These are phyloP conservation scores for Rhododendron ferrugineum DNA, from an alignment of 148 eudicot genomes.

Conservation along the genomic window DNA sequence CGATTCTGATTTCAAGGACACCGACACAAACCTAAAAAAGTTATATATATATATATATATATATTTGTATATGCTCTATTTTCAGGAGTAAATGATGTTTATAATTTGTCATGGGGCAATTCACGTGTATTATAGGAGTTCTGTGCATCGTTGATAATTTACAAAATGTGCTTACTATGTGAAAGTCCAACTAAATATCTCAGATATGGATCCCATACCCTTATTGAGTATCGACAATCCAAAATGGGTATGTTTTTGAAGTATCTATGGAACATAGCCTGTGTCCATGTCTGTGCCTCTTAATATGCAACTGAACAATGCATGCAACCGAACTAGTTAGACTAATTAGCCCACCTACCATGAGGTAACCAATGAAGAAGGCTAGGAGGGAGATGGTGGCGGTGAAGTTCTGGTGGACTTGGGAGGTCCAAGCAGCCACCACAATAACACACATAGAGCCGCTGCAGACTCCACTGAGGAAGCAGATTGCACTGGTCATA, in stretches of 20 bases:
- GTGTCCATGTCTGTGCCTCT: neutral
- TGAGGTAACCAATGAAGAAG: constrained; percentile 83
- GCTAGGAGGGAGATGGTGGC: constrained; percentile 78
- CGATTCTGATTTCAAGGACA: neutral
- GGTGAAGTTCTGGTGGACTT: constrained; percentile 55
- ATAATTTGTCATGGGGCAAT: neutral
- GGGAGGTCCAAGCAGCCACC: constrained; percentile 80
- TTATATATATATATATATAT: too few species aligned
- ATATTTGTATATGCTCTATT: neutral
- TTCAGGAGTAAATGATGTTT: neutral
- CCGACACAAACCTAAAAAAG: neutral
- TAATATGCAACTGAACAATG: neutral
- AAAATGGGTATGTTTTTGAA: neutral
- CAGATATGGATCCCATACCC: neutral
- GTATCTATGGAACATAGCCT: neutral
- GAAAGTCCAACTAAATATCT: neutral
- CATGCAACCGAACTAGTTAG: neutral
- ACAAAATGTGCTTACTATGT: neutral
- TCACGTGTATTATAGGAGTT: neutral
- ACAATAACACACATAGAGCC: constrained; percentile 85
- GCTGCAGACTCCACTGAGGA: constrained; percentile 86
- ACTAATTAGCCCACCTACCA: constrained; percentile 47
- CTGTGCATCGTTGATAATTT: neutral
- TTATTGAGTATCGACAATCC: neutral
- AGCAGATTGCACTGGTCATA: constrained; percentile 79